Conservation (phyloP, 805 yeast species). For the Wickerhamiella galacta region DNA sequence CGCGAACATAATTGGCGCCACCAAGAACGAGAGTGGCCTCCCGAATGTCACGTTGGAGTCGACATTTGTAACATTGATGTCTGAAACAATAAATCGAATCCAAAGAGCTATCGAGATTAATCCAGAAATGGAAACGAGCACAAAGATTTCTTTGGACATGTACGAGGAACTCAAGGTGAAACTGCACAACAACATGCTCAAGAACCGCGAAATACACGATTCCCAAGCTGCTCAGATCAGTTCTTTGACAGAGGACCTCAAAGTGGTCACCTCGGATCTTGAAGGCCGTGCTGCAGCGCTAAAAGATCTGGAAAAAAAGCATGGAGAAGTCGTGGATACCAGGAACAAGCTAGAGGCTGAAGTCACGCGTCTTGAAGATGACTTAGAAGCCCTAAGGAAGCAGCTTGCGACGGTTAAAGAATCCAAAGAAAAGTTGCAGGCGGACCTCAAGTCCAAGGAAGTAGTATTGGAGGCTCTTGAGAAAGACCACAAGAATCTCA, state of each 20-base stretch:
- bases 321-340: background rate
- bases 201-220: conserved; percentile 12
- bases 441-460: no score
- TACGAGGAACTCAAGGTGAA: conserved; percentile 24
- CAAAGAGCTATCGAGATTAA: conserved; percentile 54
- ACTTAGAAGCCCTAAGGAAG: conserved; percentile 8
- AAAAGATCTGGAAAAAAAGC: conserved; percentile 17
- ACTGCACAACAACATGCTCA: conserved; percentile 5
- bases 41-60: conserved; percentile 67
- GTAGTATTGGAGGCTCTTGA: conserved; percentile 13
- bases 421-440: no score
- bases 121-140: conserved; percentile 57
- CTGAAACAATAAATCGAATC: conserved; percentile 54
- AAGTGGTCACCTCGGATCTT: conserved; percentile 1
- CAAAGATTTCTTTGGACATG: conserved; percentile 45
- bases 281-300: background rate
- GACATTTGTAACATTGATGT: conserved; percentile 45
- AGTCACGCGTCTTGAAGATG: no score
- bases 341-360: conserved; percentile 16
- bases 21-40: conserved; percentile 65
- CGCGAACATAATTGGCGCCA: conserved; percentile 29
- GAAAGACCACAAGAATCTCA: conserved; percentile 2
- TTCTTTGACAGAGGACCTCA: background rate
- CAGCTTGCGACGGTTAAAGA: conserved; percentile 18
- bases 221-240: conserved; percentile 12